phyloP scores from a whole-genome alignment of 129 eudicot species.

The Ambrosia trifida region DNA sequence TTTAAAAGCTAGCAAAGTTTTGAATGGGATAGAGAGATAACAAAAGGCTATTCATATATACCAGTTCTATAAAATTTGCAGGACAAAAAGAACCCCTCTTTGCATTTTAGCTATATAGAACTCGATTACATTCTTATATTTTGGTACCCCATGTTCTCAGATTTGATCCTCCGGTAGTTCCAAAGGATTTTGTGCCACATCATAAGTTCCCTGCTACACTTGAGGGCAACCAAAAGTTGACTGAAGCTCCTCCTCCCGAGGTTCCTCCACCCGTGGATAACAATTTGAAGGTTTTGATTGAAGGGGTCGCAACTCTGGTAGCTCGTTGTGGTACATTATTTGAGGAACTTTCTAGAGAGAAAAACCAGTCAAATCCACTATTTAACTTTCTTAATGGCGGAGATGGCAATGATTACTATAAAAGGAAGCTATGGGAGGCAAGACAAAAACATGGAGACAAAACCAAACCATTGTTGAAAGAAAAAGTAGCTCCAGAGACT shows the following conservation, averaged over 20 bases:
- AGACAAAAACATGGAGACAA: constrained; percentile 60
- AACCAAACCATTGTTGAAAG: constrained; percentile 48
- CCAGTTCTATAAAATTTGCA: neutral
- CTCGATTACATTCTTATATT: constrained; percentile 10
- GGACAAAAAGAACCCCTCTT: neutral
- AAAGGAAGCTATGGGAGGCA: constrained; percentile 94
- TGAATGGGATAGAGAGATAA: constrained; percentile 4
- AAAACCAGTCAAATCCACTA: constrained; percentile 79
- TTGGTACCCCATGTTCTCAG: constrained; percentile 37
- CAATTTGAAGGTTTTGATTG: constrained; percentile 66
- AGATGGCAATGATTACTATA: constrained; percentile 76
- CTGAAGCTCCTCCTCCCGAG: constrained; percentile 65
- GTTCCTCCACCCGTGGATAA: constrained; percentile 86
- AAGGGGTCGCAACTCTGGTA: constrained; percentile 91
- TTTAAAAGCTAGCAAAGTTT: neutral
- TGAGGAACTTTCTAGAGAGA: constrained; percentile 93
- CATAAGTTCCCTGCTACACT: constrained; percentile 69
- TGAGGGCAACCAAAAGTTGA: constrained; percentile 35
- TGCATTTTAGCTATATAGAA: neutral
- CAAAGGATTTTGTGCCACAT: constrained; percentile 74
- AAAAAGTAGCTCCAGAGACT: constrained; percentile 38
- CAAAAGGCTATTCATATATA: neutral
- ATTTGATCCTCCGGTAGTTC: constrained; percentile 88
- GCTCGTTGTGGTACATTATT: constrained; percentile 96
- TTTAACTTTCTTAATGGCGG: constrained; percentile 85